Base-by-base conservation (phyloP, 2,329 filamentous ascomycete genomes). In the Zymoseptoria ardabiliae region DNA sequence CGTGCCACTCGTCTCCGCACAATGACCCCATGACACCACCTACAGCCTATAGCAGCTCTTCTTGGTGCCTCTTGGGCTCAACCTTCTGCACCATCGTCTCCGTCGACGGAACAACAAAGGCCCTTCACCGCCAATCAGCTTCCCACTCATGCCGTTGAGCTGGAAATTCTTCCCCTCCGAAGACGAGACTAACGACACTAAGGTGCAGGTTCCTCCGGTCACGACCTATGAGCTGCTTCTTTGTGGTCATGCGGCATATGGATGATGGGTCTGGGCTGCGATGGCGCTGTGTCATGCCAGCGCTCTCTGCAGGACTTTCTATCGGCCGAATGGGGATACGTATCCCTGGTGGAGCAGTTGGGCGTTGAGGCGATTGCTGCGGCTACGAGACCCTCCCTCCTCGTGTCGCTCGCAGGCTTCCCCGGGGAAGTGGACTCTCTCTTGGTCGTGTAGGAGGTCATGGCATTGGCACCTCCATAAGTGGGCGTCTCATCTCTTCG, bases 181-280 rank as follows among this genome's bases (percentile, higher is more conserved):
- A 22, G 50, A 28, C 23, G 28, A 45, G 50, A 45, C 17, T 20
- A 35, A 41, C 19, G 20, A n/a, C 54, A 54, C 56, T 58, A 57
- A 50, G 13, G 52, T 28, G 45, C 51, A 59, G 45, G 61, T 56
- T 64, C 61, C 59, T 61, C 64, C 64, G 62, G 49, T 48, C 56
- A 55, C 56, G 60, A 58, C 64, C 64, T 66, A 62, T 64, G 53
- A 53, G n/a, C 59, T 60, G 48, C 56, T 49, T 52, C 56, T 61
- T 61, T 56, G 59, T 60, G 61, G 57, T 45, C 11, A 45, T 45
- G 35, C 17, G 35, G 35, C 54, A 55, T 52, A 45, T 53, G 20
- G 19, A 45, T 55, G 13, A 57, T 20, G 52, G 48, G 21, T n/a
- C 54, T 57, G 50, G 55, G 53, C 55, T 57, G 55, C 49, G 52